Evolutionary conservation across 768 basidiomycete species (phyloP).

Genomic region (Lactifluus piperatus): DNA sequence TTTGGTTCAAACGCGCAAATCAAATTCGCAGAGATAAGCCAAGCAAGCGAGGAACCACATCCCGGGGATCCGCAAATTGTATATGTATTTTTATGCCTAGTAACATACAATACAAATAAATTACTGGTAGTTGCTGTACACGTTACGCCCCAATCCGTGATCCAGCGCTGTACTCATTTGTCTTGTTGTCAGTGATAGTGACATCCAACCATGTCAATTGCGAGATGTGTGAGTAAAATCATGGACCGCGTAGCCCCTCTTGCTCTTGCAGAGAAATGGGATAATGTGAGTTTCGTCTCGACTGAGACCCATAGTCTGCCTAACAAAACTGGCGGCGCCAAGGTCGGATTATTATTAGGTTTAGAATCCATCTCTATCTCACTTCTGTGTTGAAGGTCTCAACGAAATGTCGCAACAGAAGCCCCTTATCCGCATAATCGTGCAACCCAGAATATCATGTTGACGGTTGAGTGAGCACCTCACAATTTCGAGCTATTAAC

Average conservation of each 20-base stretch:
- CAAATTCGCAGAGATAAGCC: too few species aligned
- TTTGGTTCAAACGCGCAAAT: too few species aligned
- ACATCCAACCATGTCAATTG: constrained; percentile 24
- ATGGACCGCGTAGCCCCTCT: constrained; percentile 86
- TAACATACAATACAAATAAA: too few species aligned
- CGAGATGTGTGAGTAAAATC: constrained; percentile 50
- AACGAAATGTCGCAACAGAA: constrained; percentile 23
- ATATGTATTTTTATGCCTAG: too few species aligned
- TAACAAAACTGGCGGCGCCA: neutral
- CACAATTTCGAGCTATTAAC: neutral
- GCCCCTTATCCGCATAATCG: constrained; percentile 28
- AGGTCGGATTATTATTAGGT: constrained; percentile 30
- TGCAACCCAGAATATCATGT: constrained; percentile 28
- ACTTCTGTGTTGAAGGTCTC: neutral
- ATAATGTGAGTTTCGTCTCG: constrained; percentile 59
- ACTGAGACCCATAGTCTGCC: neutral
- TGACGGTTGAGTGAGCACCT: constrained; percentile 36
- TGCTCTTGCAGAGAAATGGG: constrained; percentile 83
- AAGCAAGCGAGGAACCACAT: too few species aligned
- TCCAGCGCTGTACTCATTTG: neutral
- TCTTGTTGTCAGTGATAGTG: neutral
- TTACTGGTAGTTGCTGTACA: neutral
- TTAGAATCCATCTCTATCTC: neutral
- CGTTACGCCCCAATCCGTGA: neutral
- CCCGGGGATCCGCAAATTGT: too few species aligned